Evolutionary conservation across 139 green algal genomes (phyloP), one percentile per base, ranked within the genome.

Genomic region (Closterium sp.): DNA sequence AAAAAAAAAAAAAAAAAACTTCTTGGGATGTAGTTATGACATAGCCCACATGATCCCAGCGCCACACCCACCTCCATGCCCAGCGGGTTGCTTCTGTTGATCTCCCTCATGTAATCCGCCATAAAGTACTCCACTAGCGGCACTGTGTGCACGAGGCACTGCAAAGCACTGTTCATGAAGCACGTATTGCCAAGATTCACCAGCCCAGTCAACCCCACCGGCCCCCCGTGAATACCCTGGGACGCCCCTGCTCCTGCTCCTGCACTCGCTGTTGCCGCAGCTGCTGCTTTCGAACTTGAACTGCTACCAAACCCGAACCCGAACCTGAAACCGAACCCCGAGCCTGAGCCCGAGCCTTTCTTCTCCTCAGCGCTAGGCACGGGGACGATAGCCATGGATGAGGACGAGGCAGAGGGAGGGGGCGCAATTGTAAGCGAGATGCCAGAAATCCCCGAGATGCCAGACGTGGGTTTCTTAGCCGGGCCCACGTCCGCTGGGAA

Each of bases 61-160:
- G n/a, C 92, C 90, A 19, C 55, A 34, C 85, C 30, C 69, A 94
- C 91, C 92, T 93, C 33, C 95, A 97, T 96, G 76, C 97, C 97
- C 35, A 98, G 93, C 1, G 97, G 97, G 93, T 99, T 98, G 88
- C 94, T 94, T 21, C 66, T 91, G 95, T 98, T 98, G 83, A 99
- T 91, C 93, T 99, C 96, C 2, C 86, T 43, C 88, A 92, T 90
- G 91, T 97, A 97, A 7, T 93, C 90, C 4, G 92, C 95, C 10
- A 90, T 90, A 93, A 99, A 99, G 34, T 93, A 95, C 6, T 94
- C 86, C 95, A 98, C 96, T 6, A 99, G 94, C 23, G 96, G 96
- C 88, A 96, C 93, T 16, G 94, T 97, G 93, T 99, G 97, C 19
- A 94, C 90, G 35, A 99, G 95, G 96, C 98, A 99, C 96, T 99